Conservation (phyloP, 371 early-diverging fungal genomes). For the Lichtheimia ramosa region DNA sequence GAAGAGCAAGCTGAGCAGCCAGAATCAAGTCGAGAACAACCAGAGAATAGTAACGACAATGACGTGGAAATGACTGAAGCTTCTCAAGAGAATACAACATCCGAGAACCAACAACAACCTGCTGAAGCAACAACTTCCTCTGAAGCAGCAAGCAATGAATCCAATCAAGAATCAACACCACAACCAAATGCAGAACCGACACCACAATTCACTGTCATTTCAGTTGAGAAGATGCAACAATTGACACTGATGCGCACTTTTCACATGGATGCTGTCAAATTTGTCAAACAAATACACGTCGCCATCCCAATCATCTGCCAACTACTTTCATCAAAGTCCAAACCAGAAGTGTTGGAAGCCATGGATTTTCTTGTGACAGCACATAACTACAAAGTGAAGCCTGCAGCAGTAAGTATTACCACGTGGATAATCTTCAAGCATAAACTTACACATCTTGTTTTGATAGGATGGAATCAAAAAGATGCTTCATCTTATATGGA, state of each 20-base stretch:
- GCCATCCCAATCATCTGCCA: slow-evolving; percentile 77
- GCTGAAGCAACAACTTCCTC: not conserved
- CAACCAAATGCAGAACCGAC: not conserved
- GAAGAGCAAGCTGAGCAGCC: slow-evolving; percentile 20
- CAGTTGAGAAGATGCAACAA: slow-evolving; percentile 58
- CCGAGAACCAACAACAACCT: slow-evolving; percentile 8
- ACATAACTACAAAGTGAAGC: slow-evolving; percentile 79
- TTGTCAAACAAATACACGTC: slow-evolving; percentile 74
- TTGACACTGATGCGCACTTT: slow-evolving; percentile 72
- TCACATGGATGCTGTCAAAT: slow-evolving; percentile 84
- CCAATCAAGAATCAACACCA: not conserved
- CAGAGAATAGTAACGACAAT: slow-evolving; percentile 10
- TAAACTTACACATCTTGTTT: not conserved
- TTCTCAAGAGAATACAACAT: not conserved
- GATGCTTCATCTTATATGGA: slow-evolving; percentile 97
- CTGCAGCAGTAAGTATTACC: slow-evolving; percentile 57
- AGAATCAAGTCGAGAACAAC: slow-evolving; percentile 14
- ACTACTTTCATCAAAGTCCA: slow-evolving; percentile 84
- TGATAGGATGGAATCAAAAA: slow-evolving; percentile 78
- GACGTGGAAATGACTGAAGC: slow-evolving; percentile 4
- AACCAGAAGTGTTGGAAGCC: slow-evolving; percentile 90
- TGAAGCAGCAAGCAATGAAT: not conserved
- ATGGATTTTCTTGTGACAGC: slow-evolving; percentile 93
- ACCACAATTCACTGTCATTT: slow-evolving; percentile 18
- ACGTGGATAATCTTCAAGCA: not conserved